Evolutionary conservation across 1,139 yeast species (phyloP).

Genomic region (Suhomyces chickasaworum): DNA sequence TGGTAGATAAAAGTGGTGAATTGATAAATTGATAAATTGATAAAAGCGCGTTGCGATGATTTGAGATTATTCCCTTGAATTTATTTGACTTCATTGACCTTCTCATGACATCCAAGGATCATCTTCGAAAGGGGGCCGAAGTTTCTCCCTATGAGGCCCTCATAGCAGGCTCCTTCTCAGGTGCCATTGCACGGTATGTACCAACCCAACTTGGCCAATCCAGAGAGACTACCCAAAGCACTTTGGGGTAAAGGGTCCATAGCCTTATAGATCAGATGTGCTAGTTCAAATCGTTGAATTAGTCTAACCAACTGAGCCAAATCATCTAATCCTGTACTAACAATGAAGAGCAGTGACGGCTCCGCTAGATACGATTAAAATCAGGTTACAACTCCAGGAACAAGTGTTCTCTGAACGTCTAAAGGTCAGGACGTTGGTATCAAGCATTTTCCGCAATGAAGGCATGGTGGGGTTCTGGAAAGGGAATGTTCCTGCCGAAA

Average conservation of each 20-base stretch:
- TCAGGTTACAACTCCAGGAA: conserved; percentile 69
- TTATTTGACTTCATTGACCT: not conserved
- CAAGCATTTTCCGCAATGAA: conserved; percentile 33
- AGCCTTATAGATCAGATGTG: too few relatives aligned
- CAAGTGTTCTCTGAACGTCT: conserved; percentile 30
- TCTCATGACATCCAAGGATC: conserved; percentile 35
- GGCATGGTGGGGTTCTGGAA: conserved; percentile 73
- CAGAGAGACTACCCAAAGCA: too few relatives aligned
- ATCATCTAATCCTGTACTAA: conserved; percentile 6
- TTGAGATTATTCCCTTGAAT: not conserved
- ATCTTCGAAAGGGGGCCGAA: conserved; percentile 51
- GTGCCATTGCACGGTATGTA: conserved; percentile 58
- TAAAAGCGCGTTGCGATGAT: conserved; percentile 2
- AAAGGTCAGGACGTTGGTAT: conserved; percentile 33
- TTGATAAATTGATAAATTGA: too few relatives aligned
- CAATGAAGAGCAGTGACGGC: conserved; percentile 65
- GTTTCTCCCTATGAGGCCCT: conserved; percentile 49
- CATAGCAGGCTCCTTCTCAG: conserved; percentile 73
- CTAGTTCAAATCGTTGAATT: too few relatives aligned
- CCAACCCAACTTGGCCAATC: too few relatives aligned
- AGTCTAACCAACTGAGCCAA: not conserved
- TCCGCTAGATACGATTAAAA: conserved; percentile 87
- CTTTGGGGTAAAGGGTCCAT: not conserved
- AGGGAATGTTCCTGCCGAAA: conserved; percentile 91
- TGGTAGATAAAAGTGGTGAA: not conserved